Evolutionary conservation across 139 green algal genomes (phyloP).

Genomic region (Picochlorum costavermella): DNA sequence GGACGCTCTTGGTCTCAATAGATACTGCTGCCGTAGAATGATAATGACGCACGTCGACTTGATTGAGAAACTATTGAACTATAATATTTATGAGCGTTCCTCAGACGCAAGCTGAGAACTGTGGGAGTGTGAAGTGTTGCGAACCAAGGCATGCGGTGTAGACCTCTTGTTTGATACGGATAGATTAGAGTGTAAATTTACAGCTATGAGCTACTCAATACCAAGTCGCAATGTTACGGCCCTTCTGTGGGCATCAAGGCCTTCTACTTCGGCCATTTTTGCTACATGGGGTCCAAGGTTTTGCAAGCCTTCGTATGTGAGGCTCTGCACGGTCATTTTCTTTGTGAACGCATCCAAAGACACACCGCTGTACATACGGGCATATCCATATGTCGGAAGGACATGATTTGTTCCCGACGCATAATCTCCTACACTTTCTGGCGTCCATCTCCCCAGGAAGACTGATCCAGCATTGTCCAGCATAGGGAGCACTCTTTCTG

Average conservation of each 20-base stretch:
- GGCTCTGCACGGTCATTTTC: constrained; percentile 94
- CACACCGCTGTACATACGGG: constrained; percentile 95
- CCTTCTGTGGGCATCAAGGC: constrained; percentile 83
- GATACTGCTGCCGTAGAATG: constrained; percentile 99
- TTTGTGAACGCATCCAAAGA: constrained; percentile 92
- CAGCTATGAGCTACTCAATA: neutral
- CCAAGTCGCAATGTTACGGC: constrained; percentile 87
- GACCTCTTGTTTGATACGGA: neutral
- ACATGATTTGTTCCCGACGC: constrained; percentile 96
- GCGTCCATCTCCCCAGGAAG: constrained; percentile 90
- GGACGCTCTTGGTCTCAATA: constrained; percentile 80
- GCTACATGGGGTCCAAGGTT: constrained; percentile 79
- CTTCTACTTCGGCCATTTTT: constrained; percentile 92
- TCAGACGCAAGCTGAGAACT: neutral
- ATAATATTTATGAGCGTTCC: constrained; percentile 83
- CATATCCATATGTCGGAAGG: constrained; percentile 96
- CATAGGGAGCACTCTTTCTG: constrained; percentile 72
- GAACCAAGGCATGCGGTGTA: neutral
- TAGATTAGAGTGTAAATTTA: too few relatives aligned
- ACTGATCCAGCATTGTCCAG: constrained; percentile 87
- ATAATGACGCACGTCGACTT: constrained; percentile 93
- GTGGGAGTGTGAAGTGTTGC: too few relatives aligned
- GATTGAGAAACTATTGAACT: constrained; percentile 98
- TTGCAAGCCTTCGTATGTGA: constrained; percentile 68
- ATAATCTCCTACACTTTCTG: constrained; percentile 97